A percentile compares a stretch with the other conserved stretches of the same genome.
Evolutionary conservation across 169 alveolate genomes (phyloP).

Genomic region (Cryptosporidium viatorum): DNA sequence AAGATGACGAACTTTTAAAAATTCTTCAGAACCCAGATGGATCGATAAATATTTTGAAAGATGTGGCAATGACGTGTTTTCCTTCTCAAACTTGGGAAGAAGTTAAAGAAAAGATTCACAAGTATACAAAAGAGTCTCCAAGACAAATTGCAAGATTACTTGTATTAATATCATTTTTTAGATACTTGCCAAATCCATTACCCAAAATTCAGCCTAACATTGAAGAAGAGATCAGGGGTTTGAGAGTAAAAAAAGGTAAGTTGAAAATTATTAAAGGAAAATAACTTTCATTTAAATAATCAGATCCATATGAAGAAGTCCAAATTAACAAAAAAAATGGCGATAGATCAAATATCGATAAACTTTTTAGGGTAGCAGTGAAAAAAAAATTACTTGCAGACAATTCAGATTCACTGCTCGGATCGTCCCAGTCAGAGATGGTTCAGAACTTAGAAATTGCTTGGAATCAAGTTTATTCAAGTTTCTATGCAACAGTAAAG

Average conservation of each 20-base stretch:
- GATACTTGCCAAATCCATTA: constrained; percentile 41
- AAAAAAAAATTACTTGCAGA: constrained; percentile 52
- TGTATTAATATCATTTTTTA: constrained; percentile 37
- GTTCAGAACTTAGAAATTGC: constrained; percentile 40
- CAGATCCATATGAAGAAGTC: not conserved
- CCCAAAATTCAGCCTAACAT: constrained; percentile 11
- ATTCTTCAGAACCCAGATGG: constrained; percentile 35
- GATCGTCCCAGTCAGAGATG: constrained; percentile 57
- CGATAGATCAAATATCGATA: constrained; percentile 12
- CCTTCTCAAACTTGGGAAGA: constrained; percentile 56
- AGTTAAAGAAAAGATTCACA: constrained; percentile 48
- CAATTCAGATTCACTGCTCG: constrained; percentile 21
- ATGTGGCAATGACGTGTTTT: constrained; percentile 21
- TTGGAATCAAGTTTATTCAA: constrained; percentile 44
- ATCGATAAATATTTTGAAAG: constrained; percentile 6
- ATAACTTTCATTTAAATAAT: not conserved
- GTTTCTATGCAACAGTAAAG: constrained; percentile 39
- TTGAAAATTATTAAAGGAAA: not conserved
- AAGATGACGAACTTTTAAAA: constrained; percentile 19
- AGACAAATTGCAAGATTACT: constrained; percentile 61
- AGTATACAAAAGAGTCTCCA: constrained; percentile 62
- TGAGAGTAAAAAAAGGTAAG: constrained; percentile 34
- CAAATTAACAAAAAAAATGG: not conserved
- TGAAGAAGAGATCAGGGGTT: constrained; percentile 8
- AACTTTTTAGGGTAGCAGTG: constrained; percentile 49